Conservation (phyloP, 1,284 basidiomycete genomes). For the Sutorius eximius region DNA sequence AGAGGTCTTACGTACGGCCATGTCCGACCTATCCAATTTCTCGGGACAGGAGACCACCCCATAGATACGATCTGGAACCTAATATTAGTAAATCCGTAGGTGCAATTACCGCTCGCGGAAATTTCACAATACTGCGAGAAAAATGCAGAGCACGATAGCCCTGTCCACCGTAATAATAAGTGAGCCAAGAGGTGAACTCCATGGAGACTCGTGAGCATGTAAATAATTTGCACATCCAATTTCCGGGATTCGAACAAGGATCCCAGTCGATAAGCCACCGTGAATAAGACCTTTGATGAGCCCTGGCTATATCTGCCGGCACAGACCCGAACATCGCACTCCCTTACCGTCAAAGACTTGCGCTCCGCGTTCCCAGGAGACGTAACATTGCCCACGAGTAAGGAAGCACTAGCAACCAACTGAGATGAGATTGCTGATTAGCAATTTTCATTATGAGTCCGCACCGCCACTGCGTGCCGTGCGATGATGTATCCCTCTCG, state of each 20-base stretch:
- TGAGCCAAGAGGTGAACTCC: conserved; percentile 7
- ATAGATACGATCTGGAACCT: conserved; percentile 26
- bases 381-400: conserved; percentile 53
- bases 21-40: conserved; percentile 27
- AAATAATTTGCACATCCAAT: conserved; percentile 30
- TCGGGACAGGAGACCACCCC: conserved; percentile 20
- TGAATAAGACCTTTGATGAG: conserved; percentile 10
- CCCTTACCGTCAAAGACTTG: conserved; percentile 46
- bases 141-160: conserved; percentile 29
- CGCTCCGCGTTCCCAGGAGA: conserved; percentile 54
- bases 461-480: conserved; percentile 49
- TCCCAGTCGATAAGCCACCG: conserved; percentile 23
- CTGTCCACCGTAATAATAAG: conserved; percentile 10
- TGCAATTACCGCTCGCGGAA: conserved; percentile 35
- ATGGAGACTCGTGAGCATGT: conserved; percentile 9
- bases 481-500: conserved; percentile 46
- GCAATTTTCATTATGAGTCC: conserved; percentile 29
- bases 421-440: conserved; percentile 29
- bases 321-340: conserved; percentile 22
- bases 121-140: conserved; percentile 34
- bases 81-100: conserved; percentile 27
- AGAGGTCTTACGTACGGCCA: conserved; percentile 29
- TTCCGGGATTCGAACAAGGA: conserved; percentile 28
- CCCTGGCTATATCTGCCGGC: not conserved
- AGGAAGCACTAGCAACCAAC: conserved; percentile 43